phyloP scores from a whole-genome alignment of 2,329 filamentous ascomycete genomes.

The Chaetomium olivaceum region DNA sequence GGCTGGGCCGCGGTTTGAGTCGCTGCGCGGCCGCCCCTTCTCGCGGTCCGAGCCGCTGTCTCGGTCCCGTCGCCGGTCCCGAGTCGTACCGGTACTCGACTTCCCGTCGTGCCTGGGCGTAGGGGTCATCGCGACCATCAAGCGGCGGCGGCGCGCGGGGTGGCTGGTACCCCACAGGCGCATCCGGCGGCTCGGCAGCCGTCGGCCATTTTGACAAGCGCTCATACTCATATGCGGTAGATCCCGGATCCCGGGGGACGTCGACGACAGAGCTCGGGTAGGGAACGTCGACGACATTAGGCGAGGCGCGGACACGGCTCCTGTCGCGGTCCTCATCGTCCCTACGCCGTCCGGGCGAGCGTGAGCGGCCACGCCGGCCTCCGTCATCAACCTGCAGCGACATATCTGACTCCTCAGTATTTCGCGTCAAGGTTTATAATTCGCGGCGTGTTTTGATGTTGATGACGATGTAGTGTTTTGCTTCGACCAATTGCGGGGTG shows the following conservation, averaged over 20 bases:
- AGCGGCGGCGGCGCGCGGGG: slow-evolving; percentile 40
- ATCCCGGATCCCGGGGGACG: slow-evolving; percentile 36
- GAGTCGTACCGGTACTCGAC: slow-evolving; percentile 33
- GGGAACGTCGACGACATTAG: slow-evolving; percentile 45
- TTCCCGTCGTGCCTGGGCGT: slow-evolving; percentile 34
- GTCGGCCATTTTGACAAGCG: slow-evolving; percentile 38
- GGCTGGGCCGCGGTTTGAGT: slow-evolving; percentile 38
- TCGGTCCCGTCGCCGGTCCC: slow-evolving; percentile 33
- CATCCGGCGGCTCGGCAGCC: slow-evolving; percentile 35
- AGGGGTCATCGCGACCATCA: slow-evolving; percentile 27
- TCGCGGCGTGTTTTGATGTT: slow-evolving; percentile 6
- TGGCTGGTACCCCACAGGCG: slow-evolving; percentile 38
- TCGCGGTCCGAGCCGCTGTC: slow-evolving; percentile 34
- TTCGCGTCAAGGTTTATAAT: neutral
- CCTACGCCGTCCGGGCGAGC: slow-evolving; percentile 46
- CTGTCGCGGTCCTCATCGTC: slow-evolving; percentile 39
- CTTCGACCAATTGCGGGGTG: slow-evolving; percentile 14
- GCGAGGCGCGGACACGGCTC: slow-evolving; percentile 39
- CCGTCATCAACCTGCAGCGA: slow-evolving; percentile 52
- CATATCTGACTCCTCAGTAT: slow-evolving; percentile 43
- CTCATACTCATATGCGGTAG: slow-evolving; percentile 38
- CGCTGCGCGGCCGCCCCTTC: slow-evolving; percentile 31
- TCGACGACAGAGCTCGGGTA: slow-evolving; percentile 43
- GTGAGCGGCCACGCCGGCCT: slow-evolving; percentile 49
- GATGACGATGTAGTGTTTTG: neutral